Evolutionary conservation across 495 filamentous ascomycete genomes (phyloP), one percentile per base, ranked within the genome.

Genomic region (Aspergillus avenaceus): DNA sequence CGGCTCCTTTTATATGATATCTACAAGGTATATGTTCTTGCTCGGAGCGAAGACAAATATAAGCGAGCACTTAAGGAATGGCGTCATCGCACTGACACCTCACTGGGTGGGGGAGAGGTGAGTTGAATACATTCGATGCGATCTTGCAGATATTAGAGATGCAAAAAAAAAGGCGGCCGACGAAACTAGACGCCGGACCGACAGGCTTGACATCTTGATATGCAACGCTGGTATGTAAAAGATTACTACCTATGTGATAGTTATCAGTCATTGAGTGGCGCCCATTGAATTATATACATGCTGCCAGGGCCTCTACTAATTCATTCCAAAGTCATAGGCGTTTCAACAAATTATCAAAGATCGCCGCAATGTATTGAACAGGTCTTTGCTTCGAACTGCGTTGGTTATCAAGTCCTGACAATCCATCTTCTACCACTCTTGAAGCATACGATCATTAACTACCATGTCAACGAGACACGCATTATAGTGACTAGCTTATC

Each of bases 1-100:
- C 70, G 76, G 26, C 59, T 73, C 11, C 60, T 73, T n/a, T 47
- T 65, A n/a, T 63, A 73, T 29, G 65, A 59, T 9, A 72, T 74
- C 25, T 32, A 55, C 9, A 61, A 63, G 26, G 63, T 72, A 19
- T 55, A 65, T 37, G 53, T 74, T 31, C 28, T 71, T 45, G 67
- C 65, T 13, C 56, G 68, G 42, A 66, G 49, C 40, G 38, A 54
- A 38, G 34, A 48, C 12, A 68, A 61, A 34, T 69, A 51, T 44
- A 38, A 32, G 18, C 23, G 42, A 16, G 59, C 67, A 28, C 56
- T 36, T 5, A 31, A 61, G 31, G 52, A 64, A 49, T 65, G 28
- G 2, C 28, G n/a, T 11, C 28, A 13, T 13, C 8, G 28, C 28
- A 2, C 28, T 31, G 8, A 2, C 2, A 31, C n/a, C n/a, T 31